Conservation (phyloP, 176 grass and related monocot genomes). For the Calamus simplicifolius region DNA sequence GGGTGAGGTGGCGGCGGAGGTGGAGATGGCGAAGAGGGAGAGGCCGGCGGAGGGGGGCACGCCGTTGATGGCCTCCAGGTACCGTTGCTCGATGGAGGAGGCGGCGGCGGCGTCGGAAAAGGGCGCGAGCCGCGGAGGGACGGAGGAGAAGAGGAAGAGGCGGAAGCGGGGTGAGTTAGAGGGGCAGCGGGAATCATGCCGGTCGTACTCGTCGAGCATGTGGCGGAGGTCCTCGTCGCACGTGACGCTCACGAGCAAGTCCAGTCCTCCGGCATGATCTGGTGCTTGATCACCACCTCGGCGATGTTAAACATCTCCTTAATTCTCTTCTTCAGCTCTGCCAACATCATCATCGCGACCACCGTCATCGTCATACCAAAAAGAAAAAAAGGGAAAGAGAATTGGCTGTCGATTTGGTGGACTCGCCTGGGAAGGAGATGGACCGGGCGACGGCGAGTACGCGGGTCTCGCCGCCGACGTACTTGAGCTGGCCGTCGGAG, state of each 20-base stretch:
- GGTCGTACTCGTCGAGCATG: conserved; percentile 88
- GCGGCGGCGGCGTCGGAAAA: conserved; percentile 1
- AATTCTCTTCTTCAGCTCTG: conserved; percentile 81
- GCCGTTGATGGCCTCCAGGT: conserved; percentile 22
- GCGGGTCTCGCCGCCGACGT: conserved; percentile 82
- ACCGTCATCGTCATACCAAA: background rate
- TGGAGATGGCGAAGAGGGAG: conserved; percentile 2
- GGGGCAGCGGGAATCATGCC: conserved; percentile 31
- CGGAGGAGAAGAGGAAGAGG: conserved; percentile 10
- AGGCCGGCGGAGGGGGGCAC: conserved; percentile 19
- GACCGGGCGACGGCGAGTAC: conserved; percentile 67
- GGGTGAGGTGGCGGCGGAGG: conserved; percentile 46
- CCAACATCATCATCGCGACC: background rate
- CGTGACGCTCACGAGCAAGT: conserved; percentile 67
- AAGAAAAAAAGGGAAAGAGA: background rate
- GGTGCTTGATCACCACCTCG: conserved; percentile 70
- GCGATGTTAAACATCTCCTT: conserved; percentile 63
- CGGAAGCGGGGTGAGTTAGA: conserved; percentile 12
- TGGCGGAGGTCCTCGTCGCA: conserved; percentile 69
- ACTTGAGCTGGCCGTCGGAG: conserved; percentile 69
- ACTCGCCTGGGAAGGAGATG: conserved; percentile 51
- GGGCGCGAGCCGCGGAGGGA: background rate
- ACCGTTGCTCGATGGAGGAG: conserved; percentile 25
- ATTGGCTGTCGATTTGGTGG: background rate
- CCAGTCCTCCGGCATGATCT: conserved; percentile 59